Evolutionary conservation across 164 flowering plant species (phyloP).

Genomic region (Santalum album): DNA sequence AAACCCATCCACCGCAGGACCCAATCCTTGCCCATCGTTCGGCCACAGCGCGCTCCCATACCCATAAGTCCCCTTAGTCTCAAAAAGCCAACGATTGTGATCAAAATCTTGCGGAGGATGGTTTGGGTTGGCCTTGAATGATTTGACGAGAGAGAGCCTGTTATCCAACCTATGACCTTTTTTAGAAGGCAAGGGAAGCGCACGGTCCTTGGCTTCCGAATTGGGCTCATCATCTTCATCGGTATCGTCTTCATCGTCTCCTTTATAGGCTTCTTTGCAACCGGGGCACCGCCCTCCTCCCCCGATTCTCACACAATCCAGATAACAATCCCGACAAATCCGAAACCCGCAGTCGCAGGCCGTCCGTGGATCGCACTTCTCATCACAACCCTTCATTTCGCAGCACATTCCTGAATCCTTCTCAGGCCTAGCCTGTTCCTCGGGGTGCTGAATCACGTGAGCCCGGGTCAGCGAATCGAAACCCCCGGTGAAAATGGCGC

Average conservation of each 20-base stretch:
- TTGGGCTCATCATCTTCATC: constrained; percentile 22
- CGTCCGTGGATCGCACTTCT: constrained; percentile 22
- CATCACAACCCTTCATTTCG: constrained; percentile 75
- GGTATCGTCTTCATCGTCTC: constrained; percentile 18
- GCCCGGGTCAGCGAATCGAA: constrained; percentile 62
- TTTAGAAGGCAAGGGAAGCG: constrained; percentile 57
- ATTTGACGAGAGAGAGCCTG: constrained; percentile 59
- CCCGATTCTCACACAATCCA: constrained; percentile 42
- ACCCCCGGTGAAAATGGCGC: constrained; percentile 80
- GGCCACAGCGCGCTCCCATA: constrained; percentile 95
- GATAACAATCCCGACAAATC: constrained; percentile 65
- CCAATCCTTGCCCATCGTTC: constrained; percentile 54
- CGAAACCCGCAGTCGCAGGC: constrained; percentile 72
- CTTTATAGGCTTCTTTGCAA: constrained; percentile 61
- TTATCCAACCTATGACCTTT: constrained; percentile 36
- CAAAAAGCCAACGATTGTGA: constrained; percentile 74
- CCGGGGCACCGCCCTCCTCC: constrained; percentile 62
- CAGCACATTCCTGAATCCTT: constrained; percentile 36
- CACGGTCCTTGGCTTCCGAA: constrained; percentile 59
- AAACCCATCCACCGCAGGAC: constrained; percentile 37
- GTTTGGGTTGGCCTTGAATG: constrained; percentile 46
- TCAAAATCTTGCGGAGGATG: constrained; percentile 54
- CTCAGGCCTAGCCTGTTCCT: constrained; percentile 13
- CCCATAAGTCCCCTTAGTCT: constrained; percentile 90
- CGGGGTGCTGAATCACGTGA: constrained; percentile 46